phyloP scores from a whole-genome alignment of 1,284 basidiomycete species.

The Thecaphora thlaspeos region DNA sequence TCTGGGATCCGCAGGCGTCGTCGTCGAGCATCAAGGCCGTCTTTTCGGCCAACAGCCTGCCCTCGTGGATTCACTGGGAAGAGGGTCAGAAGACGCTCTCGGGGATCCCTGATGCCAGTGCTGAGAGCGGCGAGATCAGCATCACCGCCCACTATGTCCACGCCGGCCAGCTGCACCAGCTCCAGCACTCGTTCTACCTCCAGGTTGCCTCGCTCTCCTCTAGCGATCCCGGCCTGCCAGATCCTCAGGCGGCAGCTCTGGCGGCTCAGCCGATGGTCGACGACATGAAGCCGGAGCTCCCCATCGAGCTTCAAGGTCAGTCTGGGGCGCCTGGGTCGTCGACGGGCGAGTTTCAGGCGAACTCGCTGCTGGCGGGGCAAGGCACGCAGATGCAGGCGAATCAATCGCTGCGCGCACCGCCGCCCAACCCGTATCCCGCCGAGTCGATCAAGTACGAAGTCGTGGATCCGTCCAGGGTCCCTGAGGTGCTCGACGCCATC shows the following conservation, averaged over 20 bases:
- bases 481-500: slow-evolving; percentile 43
- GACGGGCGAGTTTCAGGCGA: not conserved
- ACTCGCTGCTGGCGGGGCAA: not conserved
- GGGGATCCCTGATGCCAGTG: slow-evolving; percentile 38
- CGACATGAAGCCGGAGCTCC: not conserved
- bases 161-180: slow-evolving; percentile 45
- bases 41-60: slow-evolving; percentile 76
- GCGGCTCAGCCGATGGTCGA: not conserved
- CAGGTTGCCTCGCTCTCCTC: slow-evolving; percentile 35
- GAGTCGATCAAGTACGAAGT: slow-evolving; percentile 48
- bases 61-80: slow-evolving; percentile 84
- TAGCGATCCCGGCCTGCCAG: slow-evolving; percentile 7
- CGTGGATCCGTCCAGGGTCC: slow-evolving; percentile 46
- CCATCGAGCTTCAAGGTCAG: no score
- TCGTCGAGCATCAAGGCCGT: slow-evolving; percentile 66
- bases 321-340: not conserved
- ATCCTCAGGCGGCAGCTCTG: not conserved
- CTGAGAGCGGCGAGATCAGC: slow-evolving; percentile 41
- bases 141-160: slow-evolving; percentile 50
- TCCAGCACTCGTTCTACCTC: slow-evolving; percentile 49
- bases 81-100: slow-evolving; percentile 60
- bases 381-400: not conserved
- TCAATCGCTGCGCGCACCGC: no score
- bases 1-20: slow-evolving; percentile 86
- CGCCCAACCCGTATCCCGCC: slow-evolving; percentile 3